Evolutionary conservation across 805 yeast genomes (phyloP).

Genomic region (Saturnispora silvae): DNA sequence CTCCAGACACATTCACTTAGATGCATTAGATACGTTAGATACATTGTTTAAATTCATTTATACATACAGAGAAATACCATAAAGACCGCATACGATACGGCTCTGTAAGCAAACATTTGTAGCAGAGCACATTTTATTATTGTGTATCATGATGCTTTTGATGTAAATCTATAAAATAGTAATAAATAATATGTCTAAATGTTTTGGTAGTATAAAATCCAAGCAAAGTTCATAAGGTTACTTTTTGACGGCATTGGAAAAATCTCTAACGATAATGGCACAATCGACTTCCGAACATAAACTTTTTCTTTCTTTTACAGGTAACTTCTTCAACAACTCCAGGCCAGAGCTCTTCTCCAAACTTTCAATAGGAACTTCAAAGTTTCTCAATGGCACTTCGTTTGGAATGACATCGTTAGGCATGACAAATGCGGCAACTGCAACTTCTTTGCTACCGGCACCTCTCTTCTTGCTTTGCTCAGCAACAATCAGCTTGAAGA

Average conservation of each 20-base stretch:
- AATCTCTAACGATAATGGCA: conserved; percentile 73
- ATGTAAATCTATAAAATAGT: no score
- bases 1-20: neutral
- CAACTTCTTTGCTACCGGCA: conserved; percentile 33
- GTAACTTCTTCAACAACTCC: conserved; percentile 63
- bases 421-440: conserved; percentile 87
- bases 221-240: conserved; percentile 8
- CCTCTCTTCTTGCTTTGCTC: conserved; percentile 40
- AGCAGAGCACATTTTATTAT: no score
- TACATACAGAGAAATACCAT: no score
- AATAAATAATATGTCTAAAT: conserved; percentile 2
- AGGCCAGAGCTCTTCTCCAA: conserved; percentile 81
- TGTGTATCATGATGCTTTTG: neutral
- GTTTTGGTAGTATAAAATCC: neutral
- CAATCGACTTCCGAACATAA: conserved; percentile 78
- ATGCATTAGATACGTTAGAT: neutral
- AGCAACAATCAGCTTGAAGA: conserved; percentile 82
- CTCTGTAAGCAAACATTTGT: no score
- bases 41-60: neutral
- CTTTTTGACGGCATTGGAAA: conserved; percentile 34
- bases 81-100: no score
- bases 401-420: conserved; percentile 82
- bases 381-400: conserved; percentile 54
- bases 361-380: conserved; percentile 85
- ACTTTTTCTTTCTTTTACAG: conserved; percentile 42